A percentile compares a stretch with the other conserved stretches of the same genome.
Conservation (phyloP, 2,329 filamentous ascomycete genomes). For the Calonectria leucothoes region DNA sequence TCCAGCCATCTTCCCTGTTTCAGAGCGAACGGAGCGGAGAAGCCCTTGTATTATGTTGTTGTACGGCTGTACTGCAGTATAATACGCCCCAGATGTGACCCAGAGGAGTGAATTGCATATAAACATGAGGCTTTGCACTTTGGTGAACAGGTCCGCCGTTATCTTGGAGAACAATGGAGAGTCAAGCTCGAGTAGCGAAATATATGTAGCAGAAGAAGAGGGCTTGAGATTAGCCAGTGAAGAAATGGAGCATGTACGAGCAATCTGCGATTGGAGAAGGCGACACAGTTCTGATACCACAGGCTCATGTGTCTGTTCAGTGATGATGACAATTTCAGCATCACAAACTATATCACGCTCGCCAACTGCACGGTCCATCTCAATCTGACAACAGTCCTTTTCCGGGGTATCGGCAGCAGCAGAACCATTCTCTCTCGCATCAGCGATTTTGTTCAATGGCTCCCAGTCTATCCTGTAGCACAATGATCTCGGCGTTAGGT, state of each 20-base stretch:
- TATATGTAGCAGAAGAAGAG: conserved; percentile 37
- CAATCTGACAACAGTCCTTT: not conserved
- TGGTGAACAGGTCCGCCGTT: conserved; percentile 50
- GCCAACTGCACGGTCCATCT: not conserved
- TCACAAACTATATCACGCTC: not conserved
- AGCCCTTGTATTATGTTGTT: conserved; percentile 59
- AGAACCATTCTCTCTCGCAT: not conserved
- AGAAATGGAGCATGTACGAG: conserved; percentile 27
- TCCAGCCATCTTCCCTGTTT: conserved; percentile 56
- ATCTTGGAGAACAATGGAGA: conserved; percentile 54
- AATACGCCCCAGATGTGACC: conserved; percentile 54
- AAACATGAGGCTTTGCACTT: conserved; percentile 50
- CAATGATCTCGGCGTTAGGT: conserved; percentile 39
- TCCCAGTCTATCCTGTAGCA: conserved; percentile 62
- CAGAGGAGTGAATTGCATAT: conserved; percentile 51
- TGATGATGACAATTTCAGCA: conserved; percentile 38
- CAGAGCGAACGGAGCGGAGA: conserved; percentile 58
- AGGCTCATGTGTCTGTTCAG: conserved; percentile 29
- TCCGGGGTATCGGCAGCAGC: not conserved
- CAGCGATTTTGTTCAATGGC: conserved; percentile 36
- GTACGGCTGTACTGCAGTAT: conserved; percentile 48
- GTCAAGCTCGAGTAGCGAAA: conserved; percentile 59
- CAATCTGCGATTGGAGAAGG: conserved; percentile 33
- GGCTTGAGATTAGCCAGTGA: conserved; percentile 31
- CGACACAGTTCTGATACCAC: conserved; percentile 33